Base-by-base conservation (phyloP, 1,284 basidiomycete species). In the Exobasidium rhododendri region DNA sequence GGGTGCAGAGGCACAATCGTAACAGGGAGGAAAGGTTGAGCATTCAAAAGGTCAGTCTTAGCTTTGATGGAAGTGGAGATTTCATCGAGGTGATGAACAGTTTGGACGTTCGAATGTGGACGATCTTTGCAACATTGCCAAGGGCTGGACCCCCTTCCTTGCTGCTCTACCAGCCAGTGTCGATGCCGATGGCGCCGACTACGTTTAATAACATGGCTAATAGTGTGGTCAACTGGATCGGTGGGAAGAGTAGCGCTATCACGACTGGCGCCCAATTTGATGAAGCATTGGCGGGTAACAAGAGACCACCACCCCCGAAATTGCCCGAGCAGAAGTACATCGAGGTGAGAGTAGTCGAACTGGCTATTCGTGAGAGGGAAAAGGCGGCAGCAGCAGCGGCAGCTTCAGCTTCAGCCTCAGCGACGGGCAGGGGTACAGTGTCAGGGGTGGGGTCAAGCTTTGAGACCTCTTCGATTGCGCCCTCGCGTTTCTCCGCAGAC, bases 61-160 rank as follows among this genome's bases (percentile, higher is more conserved):
- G 70, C 43, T 31, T 31, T 10, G 55, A 50, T 20, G 55, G 11
- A 59, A 68, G 14, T 45, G 76, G 76, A 47, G 71, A 74, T 62
- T 71, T 77, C 55, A 45, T 77, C 45, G 75, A 78, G 63, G 59
- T 73, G 3, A 63, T 58, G 50, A 67, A 69, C 59, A 71, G 68
- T 46, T 64, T 73, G 4, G 75, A 78, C 58, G 67, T 74, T 43
- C 67, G 72, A 4, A 45, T 77, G 4, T 78, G 74, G 75, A 71
- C 74, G 10, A 62, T 66, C 29, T 71, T 77, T 59, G 73, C 64
- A 0, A 63, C 67, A 14, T 59, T 67, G 31, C 68, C 67, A 7
- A 62, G 75, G 29, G 67, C 70, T 7, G 69, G 70, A 22, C 59
- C 61, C 52, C 75, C 75, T 13, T 61, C 55, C n/a, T 56, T 74